Conservation (phyloP, 2,329 filamentous ascomycete genomes). For the Lecanosticta acicola region DNA sequence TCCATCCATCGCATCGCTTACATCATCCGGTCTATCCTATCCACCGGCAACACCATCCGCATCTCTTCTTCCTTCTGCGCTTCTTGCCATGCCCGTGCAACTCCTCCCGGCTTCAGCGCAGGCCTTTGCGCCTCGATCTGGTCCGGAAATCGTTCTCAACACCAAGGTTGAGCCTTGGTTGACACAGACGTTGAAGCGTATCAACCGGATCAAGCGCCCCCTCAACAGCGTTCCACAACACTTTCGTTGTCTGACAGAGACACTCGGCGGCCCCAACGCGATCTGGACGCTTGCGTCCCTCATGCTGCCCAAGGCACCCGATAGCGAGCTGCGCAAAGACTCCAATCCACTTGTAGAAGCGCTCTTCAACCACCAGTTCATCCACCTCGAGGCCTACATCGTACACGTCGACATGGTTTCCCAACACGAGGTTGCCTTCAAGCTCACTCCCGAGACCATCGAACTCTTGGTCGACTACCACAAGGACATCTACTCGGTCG, state of each 20-base stretch:
- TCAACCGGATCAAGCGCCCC: slow-evolving; percentile 93
- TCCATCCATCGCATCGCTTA: slow-evolving; percentile 28
- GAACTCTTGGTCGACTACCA: slow-evolving; percentile 90
- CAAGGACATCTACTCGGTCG: slow-evolving; percentile 88
- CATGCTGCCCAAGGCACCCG: slow-evolving; percentile 85
- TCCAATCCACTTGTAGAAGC: slow-evolving; percentile 77
- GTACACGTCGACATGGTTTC: slow-evolving; percentile 99
- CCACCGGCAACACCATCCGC: slow-evolving; percentile 13
- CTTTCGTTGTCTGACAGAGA: slow-evolving; percentile 91
- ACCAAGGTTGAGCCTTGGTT: slow-evolving; percentile 94
- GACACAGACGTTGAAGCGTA: slow-evolving; percentile 91
- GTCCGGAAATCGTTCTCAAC: slow-evolving; percentile 88
- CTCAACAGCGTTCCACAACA: slow-evolving; percentile 96
- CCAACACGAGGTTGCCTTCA: slow-evolving; percentile 95
- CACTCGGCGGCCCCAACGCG: slow-evolving; percentile 78
- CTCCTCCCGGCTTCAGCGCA: slow-evolving; percentile 91
- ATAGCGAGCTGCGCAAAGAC: slow-evolving; percentile 76
- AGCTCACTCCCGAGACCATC: slow-evolving; percentile 92
- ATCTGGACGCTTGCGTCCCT: slow-evolving; percentile 93
- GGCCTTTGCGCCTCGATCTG: slow-evolving; percentile 88
- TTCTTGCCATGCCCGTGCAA: slow-evolving; percentile 74
- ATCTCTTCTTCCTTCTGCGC: too few relatives aligned
- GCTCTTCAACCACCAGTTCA: slow-evolving; percentile 84
- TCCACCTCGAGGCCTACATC: slow-evolving; percentile 94
- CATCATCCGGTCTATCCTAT: slow-evolving; percentile 22